phyloP scores from a whole-genome alignment of 306 rosid genomes.

The Senna tora region DNA sequence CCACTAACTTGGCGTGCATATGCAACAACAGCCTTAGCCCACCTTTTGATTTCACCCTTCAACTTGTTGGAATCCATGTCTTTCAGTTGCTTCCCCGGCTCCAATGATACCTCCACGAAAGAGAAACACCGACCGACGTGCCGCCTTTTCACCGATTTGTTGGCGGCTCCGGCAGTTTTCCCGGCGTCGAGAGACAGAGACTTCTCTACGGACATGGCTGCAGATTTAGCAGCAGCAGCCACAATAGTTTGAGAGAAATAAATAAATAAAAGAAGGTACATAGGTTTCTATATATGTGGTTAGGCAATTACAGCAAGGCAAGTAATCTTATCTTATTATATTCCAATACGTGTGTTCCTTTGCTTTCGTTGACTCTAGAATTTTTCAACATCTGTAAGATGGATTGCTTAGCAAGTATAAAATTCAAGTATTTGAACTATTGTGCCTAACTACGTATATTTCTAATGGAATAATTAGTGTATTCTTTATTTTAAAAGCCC shows the following conservation, averaged over 20 bases:
- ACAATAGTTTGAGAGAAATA: conserved; percentile 23
- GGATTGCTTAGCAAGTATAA: conserved; percentile 41
- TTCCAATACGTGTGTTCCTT: conserved; percentile 53
- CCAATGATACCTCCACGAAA: conserved; percentile 57
- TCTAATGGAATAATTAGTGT: conserved; percentile 8
- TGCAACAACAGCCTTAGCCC: conserved; percentile 93
- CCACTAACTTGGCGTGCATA: conserved; percentile 88
- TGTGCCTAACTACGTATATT: conserved; percentile 18
- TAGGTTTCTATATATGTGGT: conserved; percentile 42
- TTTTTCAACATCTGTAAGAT: conserved; percentile 42
- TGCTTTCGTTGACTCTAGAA: conserved; percentile 60
- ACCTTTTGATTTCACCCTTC: conserved; percentile 72
- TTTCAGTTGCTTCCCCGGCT: conserved; percentile 67
- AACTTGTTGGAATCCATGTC: conserved; percentile 81
- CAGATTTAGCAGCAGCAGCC: conserved; percentile 35
- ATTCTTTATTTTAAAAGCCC: neutral
- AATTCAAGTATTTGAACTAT: no score
- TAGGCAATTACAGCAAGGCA: conserved; percentile 43
- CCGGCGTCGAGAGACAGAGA: conserved; percentile 59
- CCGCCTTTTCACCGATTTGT: no score
- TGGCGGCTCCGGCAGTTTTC: conserved; percentile 1
- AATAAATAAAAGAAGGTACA: neutral
- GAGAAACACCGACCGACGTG: conserved; percentile 58
- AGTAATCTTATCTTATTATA: conserved; percentile 45
- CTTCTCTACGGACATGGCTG: conserved; percentile 81